Conservation (phyloP, 208 protist species). For the Wallacemonas sp. region DNA sequence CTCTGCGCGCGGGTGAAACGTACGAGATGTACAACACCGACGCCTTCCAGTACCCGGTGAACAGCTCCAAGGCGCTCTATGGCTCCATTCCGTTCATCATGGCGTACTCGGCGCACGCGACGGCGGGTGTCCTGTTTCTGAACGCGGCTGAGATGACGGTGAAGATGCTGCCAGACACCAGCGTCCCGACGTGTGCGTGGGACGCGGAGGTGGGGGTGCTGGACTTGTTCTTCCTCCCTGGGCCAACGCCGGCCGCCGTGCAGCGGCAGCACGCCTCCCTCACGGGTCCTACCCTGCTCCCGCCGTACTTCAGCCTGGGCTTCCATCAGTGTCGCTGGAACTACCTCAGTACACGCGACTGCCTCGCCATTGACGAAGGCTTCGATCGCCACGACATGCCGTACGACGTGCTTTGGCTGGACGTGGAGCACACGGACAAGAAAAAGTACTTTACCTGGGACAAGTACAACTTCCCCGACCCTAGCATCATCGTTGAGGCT, state of each 20-base stretch:
- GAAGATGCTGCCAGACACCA: slow-evolving; percentile 5
- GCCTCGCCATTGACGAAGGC: slow-evolving; percentile 82
- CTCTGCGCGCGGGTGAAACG: slow-evolving; percentile 72
- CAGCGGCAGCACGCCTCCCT: slow-evolving; percentile 93
- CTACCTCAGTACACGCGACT: slow-evolving; percentile 95
- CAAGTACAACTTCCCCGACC: slow-evolving; percentile 93
- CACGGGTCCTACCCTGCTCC: slow-evolving; percentile 94
- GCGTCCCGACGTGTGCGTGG: slow-evolving; percentile 84
- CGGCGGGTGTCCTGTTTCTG: slow-evolving; percentile 94
- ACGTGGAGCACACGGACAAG: slow-evolving; percentile 99
- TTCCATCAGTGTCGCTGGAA: slow-evolving; percentile 99
- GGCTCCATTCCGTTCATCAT: slow-evolving; percentile 96
- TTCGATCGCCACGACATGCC: slow-evolving; percentile 97
- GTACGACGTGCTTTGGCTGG: slow-evolving; percentile 99
- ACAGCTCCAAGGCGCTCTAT: slow-evolving; percentile 96
- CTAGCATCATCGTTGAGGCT: slow-evolving; percentile 83
- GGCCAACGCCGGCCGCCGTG: slow-evolving; percentile 86
- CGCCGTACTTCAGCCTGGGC: slow-evolving; percentile 96
- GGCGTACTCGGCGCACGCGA: slow-evolving; percentile 66
- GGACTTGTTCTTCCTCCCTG: slow-evolving; percentile 97
- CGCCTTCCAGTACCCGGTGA: slow-evolving; percentile 97
- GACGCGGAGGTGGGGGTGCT: slow-evolving; percentile 92
- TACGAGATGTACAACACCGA: slow-evolving; percentile 98
- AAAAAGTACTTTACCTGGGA: slow-evolving; percentile 99
- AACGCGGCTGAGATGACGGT: slow-evolving; percentile 93